phyloP scores from a whole-genome alignment of 805 yeast genomes.

The Candida endomychidarum region DNA sequence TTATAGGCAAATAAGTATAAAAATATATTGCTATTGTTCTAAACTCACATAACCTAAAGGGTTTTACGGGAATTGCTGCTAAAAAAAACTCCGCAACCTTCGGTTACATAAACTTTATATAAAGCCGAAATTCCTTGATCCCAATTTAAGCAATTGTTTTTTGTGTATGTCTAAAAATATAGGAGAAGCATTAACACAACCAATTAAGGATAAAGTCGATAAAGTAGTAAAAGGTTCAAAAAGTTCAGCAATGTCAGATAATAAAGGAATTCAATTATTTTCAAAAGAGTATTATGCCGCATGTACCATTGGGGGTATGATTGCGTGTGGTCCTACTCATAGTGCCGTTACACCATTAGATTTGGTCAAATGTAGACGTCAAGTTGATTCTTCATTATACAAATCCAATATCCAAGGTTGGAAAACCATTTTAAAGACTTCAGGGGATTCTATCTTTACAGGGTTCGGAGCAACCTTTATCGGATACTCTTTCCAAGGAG shows the following conservation, averaged over 20 bases:
- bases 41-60: not conserved
- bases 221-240: conserved; percentile 7
- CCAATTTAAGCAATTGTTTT: not conserved
- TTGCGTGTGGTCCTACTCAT: conserved; percentile 98
- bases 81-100: conserved; percentile 1
- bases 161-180: conserved; percentile 13
- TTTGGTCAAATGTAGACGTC: conserved; percentile 89
- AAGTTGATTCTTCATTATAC: conserved; percentile 75
- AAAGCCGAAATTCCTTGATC: not conserved
- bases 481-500: conserved; percentile 95
- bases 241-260: conserved; percentile 3
- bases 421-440: conserved; percentile 65
- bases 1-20: not conserved
- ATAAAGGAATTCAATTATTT: conserved; percentile 46
- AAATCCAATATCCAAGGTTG: conserved; percentile 81
- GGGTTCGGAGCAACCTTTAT: conserved; percentile 91
- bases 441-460: conserved; percentile 80
- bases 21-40: no score
- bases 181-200: conserved; percentile 33
- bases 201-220: conserved; percentile 27
- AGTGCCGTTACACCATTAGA: conserved; percentile 91
- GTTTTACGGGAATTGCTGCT: no score
- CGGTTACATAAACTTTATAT: conserved; percentile 2
- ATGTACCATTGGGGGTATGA: conserved; percentile 73
- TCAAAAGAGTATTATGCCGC: conserved; percentile 66